A percentile compares a stretch with the other conserved stretches of the same genome.
phyloP scores from a whole-genome alignment of 2,329 filamentous ascomycete genomes.

The Drechslerella dactyloides region DNA sequence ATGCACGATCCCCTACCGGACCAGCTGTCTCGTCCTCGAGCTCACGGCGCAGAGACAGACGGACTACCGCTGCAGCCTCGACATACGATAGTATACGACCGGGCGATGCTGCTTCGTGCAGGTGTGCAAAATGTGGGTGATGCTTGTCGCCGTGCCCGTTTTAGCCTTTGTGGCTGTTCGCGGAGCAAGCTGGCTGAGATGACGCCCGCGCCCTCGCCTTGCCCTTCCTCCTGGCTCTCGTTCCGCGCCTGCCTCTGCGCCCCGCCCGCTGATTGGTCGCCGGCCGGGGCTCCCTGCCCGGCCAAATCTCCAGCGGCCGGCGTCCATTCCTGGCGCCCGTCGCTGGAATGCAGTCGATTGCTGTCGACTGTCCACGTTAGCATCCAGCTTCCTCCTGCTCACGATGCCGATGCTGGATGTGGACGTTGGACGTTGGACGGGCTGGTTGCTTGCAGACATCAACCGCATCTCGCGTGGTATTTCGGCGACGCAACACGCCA shows the following conservation, averaged over 20 bases:
- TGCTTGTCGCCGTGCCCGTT: neutral
- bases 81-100: too few relatives aligned
- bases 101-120: too few relatives aligned
- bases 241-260: conserved; percentile 4
- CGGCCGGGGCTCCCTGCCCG: neutral
- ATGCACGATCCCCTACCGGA: conserved; percentile 35
- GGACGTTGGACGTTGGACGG: neutral
- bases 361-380: neutral
- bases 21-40: conserved; percentile 4
- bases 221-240: neutral
- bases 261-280: conserved; percentile 3
- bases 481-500: neutral
- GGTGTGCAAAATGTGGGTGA: too few relatives aligned
- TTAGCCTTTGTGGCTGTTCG: conserved; percentile 17
- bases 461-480: too few relatives aligned
- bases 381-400: too few relatives aligned
- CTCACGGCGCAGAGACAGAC: neutral
- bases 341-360: neutral
- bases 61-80: too few relatives aligned
- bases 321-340: neutral
- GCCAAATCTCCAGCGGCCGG: neutral
- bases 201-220: neutral
- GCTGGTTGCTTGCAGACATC: neutral
- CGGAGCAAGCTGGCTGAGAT: conserved; percentile 8
- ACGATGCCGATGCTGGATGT: neutral